Evolutionary conservation across 805 yeast species (phyloP).

Genomic region (Nakazawaea anatomiae): DNA sequence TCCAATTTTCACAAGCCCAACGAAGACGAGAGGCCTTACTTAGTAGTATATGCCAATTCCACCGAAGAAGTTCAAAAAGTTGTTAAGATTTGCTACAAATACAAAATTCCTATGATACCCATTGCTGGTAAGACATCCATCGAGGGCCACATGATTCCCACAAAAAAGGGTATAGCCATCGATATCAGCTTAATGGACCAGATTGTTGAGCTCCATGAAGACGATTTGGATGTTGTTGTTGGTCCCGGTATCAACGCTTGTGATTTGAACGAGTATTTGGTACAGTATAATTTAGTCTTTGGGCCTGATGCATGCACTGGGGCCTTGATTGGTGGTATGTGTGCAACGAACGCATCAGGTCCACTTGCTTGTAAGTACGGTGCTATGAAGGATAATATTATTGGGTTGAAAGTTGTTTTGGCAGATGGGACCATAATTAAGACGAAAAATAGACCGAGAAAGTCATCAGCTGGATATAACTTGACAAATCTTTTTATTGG

Average conservation of each 20-base stretch:
- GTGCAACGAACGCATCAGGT: conserved; percentile 74
- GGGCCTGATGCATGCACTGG: conserved; percentile 83
- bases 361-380: conserved; percentile 77
- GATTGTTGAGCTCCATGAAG: conserved; percentile 48
- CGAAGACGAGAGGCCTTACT: conserved; percentile 26
- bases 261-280: conserved; percentile 48
- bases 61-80: conserved; percentile 64
- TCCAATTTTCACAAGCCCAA: conserved; percentile 29
- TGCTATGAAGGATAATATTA: conserved; percentile 70
- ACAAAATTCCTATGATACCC: conserved; percentile 68
- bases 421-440: conserved; percentile 78
- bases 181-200: conserved; percentile 59
- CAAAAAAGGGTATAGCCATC: conserved; percentile 55
- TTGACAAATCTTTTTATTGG: conserved; percentile 73
- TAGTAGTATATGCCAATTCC: conserved; percentile 55
- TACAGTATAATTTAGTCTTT: conserved; percentile 47
- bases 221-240: conserved; percentile 66
- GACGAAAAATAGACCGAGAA: conserved; percentile 70
- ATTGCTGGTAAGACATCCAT: conserved; percentile 74
- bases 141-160: conserved; percentile 77
- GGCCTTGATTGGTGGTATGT: conserved; percentile 75
- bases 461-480: conserved; percentile 76
- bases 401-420: conserved; percentile 64
- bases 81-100: conserved; percentile 54
- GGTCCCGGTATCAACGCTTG: conserved; percentile 84